Evolutionary conservation across 768 basidiomycete genomes (phyloP).

Genomic region (Clitopilus passeckerianus): DNA sequence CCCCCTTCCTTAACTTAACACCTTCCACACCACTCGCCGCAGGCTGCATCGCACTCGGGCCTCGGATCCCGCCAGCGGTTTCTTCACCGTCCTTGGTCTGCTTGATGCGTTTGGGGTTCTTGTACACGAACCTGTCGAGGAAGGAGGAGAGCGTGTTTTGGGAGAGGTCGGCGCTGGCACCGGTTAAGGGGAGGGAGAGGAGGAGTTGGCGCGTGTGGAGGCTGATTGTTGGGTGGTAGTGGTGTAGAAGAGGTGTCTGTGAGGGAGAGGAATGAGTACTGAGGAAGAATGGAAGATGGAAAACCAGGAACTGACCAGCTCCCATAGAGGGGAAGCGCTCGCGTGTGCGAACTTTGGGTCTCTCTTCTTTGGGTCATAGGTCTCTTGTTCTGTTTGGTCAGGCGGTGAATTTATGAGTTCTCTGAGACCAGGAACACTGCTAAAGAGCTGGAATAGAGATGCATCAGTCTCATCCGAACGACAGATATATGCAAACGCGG

Average conservation of each 20-base stretch:
- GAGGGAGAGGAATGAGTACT: background rate
- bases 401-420: constrained; percentile 27
- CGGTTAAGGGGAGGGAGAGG: constrained; percentile 60
- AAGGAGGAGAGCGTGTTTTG: constrained; percentile 93
- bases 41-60: constrained; percentile 96
- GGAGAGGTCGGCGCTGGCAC: constrained; percentile 78
- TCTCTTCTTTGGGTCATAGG: constrained; percentile 85
- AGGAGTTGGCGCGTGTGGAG: constrained; percentile 86
- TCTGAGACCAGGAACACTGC: constrained; percentile 35
- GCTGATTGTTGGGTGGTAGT: constrained; percentile 89
- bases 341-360: constrained; percentile 88
- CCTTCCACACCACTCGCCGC: constrained; percentile 66
- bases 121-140: constrained; percentile 95
- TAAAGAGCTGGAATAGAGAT: constrained; percentile 28
- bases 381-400: constrained; percentile 18
- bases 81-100: constrained; percentile 20
- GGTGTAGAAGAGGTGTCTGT: constrained; percentile 73
- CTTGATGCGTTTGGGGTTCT: constrained; percentile 79
- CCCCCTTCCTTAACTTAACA: constrained; percentile 67
- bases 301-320: constrained; percentile 59
- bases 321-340: constrained; percentile 78
- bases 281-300: background rate
- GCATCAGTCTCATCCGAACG: background rate
- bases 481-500: background rate
- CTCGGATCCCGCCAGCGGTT: constrained; percentile 43